Conservation (phyloP, 208 protist species). For the Acanthamoeba lugdunensis region DNA sequence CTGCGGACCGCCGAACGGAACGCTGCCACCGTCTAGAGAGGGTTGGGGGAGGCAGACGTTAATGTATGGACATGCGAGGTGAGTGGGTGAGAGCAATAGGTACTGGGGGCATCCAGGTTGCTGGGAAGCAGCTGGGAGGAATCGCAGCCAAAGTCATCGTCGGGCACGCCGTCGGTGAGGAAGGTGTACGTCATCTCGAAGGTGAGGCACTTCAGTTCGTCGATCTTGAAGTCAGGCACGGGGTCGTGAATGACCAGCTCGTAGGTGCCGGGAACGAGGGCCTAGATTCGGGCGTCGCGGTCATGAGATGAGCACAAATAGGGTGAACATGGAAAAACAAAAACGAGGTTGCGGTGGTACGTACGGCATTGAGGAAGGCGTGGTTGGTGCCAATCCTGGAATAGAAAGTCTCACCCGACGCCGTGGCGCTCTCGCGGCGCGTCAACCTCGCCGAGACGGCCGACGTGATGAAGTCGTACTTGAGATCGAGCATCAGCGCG, state of each 20-base stretch:
- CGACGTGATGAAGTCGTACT: conserved; percentile 47
- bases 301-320: background rate
- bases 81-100: background rate
- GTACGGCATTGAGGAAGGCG: conserved; percentile 52
- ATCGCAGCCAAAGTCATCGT: conserved; percentile 15
- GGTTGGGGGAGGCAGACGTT: background rate
- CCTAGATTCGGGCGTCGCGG: background rate
- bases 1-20: conserved; percentile 69
- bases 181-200: conserved; percentile 48
- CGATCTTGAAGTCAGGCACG: conserved; percentile 23
- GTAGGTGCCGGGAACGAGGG: conserved; percentile 27
- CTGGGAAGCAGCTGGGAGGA: conserved; percentile 25
- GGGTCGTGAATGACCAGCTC: conserved; percentile 50
- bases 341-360: background rate
- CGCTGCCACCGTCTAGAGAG: conserved; percentile 57
- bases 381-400: conserved; percentile 58
- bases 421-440: background rate
- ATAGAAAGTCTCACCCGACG: background rate
- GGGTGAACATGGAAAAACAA: background rate
- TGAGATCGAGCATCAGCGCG: conserved; percentile 12
- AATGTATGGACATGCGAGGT: background rate
- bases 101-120: background rate
- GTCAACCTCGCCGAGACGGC: conserved; percentile 12
- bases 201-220: conserved; percentile 52
- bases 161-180: background rate